Base-by-base conservation (phyloP, 2,329 filamentous ascomycete species). In the Beauveria varroae region DNA sequence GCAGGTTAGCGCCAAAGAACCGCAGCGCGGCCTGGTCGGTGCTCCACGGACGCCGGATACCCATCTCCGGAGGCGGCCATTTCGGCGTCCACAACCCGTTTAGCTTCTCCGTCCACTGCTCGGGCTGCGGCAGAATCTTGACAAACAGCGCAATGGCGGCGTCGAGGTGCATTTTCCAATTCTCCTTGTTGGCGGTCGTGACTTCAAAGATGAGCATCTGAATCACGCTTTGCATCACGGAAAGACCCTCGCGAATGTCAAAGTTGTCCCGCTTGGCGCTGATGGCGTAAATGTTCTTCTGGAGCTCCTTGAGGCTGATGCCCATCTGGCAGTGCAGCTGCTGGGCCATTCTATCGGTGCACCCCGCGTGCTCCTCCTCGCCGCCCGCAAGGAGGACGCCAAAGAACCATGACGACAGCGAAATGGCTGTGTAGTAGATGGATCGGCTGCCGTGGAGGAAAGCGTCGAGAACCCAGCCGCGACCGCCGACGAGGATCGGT, bases 401-500 rank as follows among this genome's bases (percentile, higher is more conserved):
- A 66, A 83, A 81, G 69, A 85, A 86, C 70, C 84, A 86, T 1
- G 81, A 78, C 1, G 80, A 79, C 24, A 86, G 75, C 28, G 81
- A 81, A 20, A 86, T 73, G 52, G 79, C 78, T 2, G 81, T 80
- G 68, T 86, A 82, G 69, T 81, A 85, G 22, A 86, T 75, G 1
- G 82, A 76, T 63, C 80, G 82, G 70, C 84, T 86, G 63, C 77
- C 79, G 60, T 82, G 76, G 46, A 63, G 57, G 10, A 87, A 74
- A 47, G 84, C 73, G 34, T 81, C 78, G 41, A 87, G 72, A 30
- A 87, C 74, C 85, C 85, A 88, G 28, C 81, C 79, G 54, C 81
- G 78, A 16, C 84, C 85, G n/a, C 82, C 80, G 61, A 81, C 75
- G 3, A 82, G 74, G 6, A 85, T 68, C 2, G 76, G 75, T 1